Conservation (phyloP, 441 rosid species). For the Populus hybrid region DNA sequence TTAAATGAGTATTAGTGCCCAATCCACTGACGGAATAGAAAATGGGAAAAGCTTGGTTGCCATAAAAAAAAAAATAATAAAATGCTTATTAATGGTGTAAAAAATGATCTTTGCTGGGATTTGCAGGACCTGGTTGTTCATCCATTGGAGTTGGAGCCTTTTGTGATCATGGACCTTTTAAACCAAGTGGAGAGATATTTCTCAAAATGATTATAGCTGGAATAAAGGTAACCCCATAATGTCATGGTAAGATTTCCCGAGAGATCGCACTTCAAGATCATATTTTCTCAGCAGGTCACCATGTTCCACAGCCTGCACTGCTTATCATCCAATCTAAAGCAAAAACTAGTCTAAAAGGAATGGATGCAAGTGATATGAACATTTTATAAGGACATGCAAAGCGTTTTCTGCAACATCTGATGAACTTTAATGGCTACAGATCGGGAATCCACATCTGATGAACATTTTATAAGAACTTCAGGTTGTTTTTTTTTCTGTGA, state of each 20-base stretch:
- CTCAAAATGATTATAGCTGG: slow-evolving; percentile 41
- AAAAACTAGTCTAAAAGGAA: slow-evolving; percentile 42
- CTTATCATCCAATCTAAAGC: slow-evolving; percentile 28
- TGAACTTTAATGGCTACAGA: slow-evolving; percentile 21
- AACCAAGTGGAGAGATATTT: slow-evolving; percentile 30
- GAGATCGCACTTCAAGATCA: background rate
- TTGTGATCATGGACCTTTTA: slow-evolving; percentile 51
- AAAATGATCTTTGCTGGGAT: background rate
- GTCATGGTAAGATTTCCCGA: background rate
- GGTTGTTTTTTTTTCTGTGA: slow-evolving; percentile 12
- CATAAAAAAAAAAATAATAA: too few relatives aligned
- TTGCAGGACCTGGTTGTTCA: slow-evolving; percentile 32
- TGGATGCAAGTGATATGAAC: slow-evolving; percentile 34
- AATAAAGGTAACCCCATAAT: slow-evolving; percentile 2
- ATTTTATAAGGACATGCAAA: background rate
- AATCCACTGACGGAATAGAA: too few relatives aligned
- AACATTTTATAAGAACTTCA: too few relatives aligned
- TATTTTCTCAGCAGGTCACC: slow-evolving; percentile 38
- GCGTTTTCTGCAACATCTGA: background rate
- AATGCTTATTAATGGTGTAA: slow-evolving; percentile 30
- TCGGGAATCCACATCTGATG: slow-evolving; percentile 33
- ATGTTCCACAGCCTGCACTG: slow-evolving; percentile 50
- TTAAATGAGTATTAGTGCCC: too few relatives aligned
- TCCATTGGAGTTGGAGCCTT: slow-evolving; percentile 42
- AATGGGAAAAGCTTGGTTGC: too few relatives aligned